Percentiles rank a stretch among this genome's conserved stretches.
Conservation (phyloP, 176 grass and related monocot species). For the Bonia amplexicaulis region DNA sequence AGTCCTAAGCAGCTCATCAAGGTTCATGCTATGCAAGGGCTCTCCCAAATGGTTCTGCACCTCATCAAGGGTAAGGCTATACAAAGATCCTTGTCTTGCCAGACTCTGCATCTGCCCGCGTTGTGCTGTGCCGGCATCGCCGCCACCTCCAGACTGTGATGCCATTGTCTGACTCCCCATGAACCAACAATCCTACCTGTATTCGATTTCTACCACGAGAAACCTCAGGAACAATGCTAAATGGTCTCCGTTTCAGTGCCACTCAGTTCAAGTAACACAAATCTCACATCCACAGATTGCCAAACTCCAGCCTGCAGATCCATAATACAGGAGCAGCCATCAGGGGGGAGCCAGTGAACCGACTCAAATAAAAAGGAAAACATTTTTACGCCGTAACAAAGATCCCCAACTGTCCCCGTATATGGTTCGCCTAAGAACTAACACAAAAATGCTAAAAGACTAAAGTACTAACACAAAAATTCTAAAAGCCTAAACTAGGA, state of each 20-base stretch:
- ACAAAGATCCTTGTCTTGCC: conserved; percentile 77
- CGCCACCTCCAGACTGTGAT: conserved; percentile 20
- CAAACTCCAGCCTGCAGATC: conserved; percentile 31
- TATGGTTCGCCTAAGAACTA: neutral
- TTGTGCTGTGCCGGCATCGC: neutral
- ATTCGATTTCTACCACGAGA: neutral
- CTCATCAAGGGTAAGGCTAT: conserved; percentile 80
- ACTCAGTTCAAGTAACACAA: neutral
- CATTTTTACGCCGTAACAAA: neutral
- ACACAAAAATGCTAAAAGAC: neutral
- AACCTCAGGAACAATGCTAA: neutral
- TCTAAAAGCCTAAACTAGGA: neutral
- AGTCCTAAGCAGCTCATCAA: conserved; percentile 81
- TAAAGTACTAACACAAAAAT: neutral
- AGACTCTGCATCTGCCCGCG: conserved; percentile 49
- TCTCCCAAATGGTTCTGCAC: conserved; percentile 79
- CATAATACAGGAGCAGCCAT: neutral
- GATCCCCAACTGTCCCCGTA: neutral
- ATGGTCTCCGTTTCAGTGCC: neutral
- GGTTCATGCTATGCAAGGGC: conserved; percentile 89
- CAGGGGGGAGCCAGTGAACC: neutral
- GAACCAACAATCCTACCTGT: neutral
- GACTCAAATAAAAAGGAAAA: neutral
- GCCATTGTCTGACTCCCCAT: conserved; percentile 80
- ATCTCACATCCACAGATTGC: neutral